Percentiles rank a stretch among this genome's conserved stretches.
phyloP scores from a whole-genome alignment of 257 asterid genomes.

The Solanum microdontum region DNA sequence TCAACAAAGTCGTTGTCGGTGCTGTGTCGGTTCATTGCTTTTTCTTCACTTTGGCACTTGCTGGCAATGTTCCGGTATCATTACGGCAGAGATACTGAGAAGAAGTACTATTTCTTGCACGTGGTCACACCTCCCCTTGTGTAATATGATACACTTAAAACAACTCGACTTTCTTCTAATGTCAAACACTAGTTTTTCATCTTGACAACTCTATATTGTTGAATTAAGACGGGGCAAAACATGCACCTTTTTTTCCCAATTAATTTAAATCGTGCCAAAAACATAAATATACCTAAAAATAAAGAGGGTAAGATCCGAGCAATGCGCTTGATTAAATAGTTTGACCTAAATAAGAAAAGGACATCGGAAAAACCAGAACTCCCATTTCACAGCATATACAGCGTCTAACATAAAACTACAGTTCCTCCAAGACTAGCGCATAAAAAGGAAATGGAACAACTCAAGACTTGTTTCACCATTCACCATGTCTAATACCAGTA shows the following conservation, averaged over 20 bases:
- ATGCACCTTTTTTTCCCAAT: background rate
- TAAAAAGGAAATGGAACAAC: constrained; percentile 5
- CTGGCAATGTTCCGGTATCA: background rate
- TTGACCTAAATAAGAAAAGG: background rate
- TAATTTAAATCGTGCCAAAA: background rate
- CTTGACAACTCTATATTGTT: background rate
- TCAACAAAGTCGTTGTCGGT: background rate
- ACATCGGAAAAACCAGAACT: background rate
- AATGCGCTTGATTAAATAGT: background rate
- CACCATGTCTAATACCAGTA: background rate
- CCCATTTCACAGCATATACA: background rate
- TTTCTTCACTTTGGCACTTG: background rate
- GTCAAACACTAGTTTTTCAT: background rate
- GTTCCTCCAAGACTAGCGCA: background rate
- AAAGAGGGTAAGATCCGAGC: background rate
- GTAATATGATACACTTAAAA: background rate
- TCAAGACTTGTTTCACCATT: background rate
- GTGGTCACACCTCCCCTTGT: background rate
- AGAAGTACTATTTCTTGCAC: background rate
- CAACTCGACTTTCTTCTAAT: background rate
- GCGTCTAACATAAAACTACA: background rate
- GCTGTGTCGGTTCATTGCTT: background rate
- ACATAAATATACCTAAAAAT: background rate
- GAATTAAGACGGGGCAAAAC: background rate
- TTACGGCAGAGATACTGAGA: background rate